These are phyloP conservation scores for Colletotrichum karsti DNA, from an alignment of 2,329 filamentous ascomycete genomes.

Conservation along the genomic window DNA sequence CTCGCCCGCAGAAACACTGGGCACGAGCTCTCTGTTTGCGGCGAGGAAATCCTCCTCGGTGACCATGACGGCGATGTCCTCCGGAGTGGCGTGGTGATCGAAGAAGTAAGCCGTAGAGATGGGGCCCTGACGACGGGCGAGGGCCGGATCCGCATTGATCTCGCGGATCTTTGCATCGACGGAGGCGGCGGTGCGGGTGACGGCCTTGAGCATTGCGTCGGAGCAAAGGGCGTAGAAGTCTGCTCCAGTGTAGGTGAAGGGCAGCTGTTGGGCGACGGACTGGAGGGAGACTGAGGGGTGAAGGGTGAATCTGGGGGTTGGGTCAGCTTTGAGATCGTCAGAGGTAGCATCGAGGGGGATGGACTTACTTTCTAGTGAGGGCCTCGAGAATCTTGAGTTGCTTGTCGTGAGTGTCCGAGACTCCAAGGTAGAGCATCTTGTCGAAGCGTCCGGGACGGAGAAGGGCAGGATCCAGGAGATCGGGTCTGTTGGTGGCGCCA, in stretches of 20 bases:
- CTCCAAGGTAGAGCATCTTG: conserved; percentile 97
- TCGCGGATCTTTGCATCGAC: conserved; percentile 85
- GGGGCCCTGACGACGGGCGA: conserved; percentile 43
- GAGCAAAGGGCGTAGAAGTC: conserved; percentile 98
- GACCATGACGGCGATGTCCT: conserved; percentile 88
- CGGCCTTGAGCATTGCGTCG: conserved; percentile 98
- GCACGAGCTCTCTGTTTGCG: conserved; percentile 87
- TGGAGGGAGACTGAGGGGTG: conserved; percentile 80
- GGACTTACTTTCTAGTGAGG: conserved; percentile 86
- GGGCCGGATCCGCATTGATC: conserved; percentile 62
- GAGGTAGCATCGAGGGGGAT: background rate
- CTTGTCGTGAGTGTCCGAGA: conserved; percentile 96
- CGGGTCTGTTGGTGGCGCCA: conserved; percentile 93
- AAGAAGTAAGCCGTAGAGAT: conserved; percentile 95
- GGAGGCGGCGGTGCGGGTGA: conserved; percentile 85
- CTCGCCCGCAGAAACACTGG: conserved; percentile 92
- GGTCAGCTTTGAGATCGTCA: conserved; percentile 3
- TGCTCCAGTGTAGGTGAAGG: conserved; percentile 96
- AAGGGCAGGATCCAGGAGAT: conserved; percentile 89
- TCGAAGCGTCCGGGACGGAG: conserved; percentile 92
- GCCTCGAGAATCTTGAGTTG: conserved; percentile 95
- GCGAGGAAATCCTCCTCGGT: conserved; percentile 87
- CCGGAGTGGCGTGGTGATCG: conserved; percentile 84
- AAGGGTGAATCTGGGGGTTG: conserved; percentile 76
- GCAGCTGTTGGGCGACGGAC: conserved; percentile 78